phyloP scores from a whole-genome alignment of 2,329 filamentous ascomycete species.

The Helotiales sp. region DNA sequence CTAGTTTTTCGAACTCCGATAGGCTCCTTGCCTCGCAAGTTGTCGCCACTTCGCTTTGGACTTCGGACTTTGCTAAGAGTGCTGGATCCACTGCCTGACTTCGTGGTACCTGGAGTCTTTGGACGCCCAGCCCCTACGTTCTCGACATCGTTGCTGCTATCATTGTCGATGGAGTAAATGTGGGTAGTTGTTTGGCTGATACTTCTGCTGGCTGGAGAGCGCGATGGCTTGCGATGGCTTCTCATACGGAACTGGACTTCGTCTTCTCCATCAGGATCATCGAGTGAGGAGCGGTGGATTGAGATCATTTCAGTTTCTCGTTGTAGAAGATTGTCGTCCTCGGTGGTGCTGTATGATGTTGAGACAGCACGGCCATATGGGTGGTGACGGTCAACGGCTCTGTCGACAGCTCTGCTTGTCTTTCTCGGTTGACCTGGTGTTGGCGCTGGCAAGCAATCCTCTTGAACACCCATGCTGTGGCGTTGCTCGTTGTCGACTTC shows the following conservation, averaged over 20 bases:
- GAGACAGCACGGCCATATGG: slow-evolving; percentile 64
- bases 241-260: slow-evolving; percentile 70
- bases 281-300: slow-evolving; percentile 60
- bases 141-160: slow-evolving; percentile 69
- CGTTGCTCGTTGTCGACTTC: slow-evolving; percentile 81
- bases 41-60: slow-evolving; percentile 53
- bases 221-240: slow-evolving; percentile 63
- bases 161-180: slow-evolving; percentile 63
- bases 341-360: slow-evolving; percentile 39
- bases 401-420: slow-evolving; percentile 70
- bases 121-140: slow-evolving; percentile 57
- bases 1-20: slow-evolving; percentile 63
- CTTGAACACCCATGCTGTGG: slow-evolving; percentile 66
- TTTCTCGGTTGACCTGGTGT: slow-evolving; percentile 96
- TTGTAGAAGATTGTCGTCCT: slow-evolving; percentile 53
- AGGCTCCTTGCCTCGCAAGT: slow-evolving; percentile 51
- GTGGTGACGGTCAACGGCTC: slow-evolving; percentile 70
- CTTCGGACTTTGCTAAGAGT: slow-evolving; percentile 63
- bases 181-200: slow-evolving; percentile 75
- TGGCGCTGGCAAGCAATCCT: slow-evolving; percentile 91
- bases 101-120: slow-evolving; percentile 56
- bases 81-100: slow-evolving; percentile 50
- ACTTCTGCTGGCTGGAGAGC: slow-evolving; percentile 55
- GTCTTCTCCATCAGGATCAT: slow-evolving; percentile 77
- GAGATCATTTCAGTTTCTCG: slow-evolving; percentile 59